Conservation (phyloP, 192 early-diverging fungal genomes). For the Neocallimastix lanati region DNA sequence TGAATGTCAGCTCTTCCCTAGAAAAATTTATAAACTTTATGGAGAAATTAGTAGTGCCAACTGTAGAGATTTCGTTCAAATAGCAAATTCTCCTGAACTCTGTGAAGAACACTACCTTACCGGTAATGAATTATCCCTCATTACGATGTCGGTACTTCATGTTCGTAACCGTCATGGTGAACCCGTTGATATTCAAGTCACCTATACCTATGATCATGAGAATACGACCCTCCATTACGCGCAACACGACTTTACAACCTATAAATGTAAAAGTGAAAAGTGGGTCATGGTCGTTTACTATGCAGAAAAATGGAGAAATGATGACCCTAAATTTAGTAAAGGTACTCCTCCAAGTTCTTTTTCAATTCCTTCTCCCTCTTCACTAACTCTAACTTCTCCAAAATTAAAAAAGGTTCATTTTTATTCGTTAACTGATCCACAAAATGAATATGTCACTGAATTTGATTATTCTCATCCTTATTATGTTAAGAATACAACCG, state of each 20-base stretch:
- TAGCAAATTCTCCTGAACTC: neutral
- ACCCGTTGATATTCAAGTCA: neutral
- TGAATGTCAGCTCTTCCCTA: slow-evolving; percentile 5
- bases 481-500: slow-evolving; percentile 10
- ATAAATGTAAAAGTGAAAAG: neutral
- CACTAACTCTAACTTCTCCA: no score
- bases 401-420: neutral
- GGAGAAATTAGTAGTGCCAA: neutral
- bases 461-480: slow-evolving; percentile 25
- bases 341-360: no score
- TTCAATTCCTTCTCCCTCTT: no score
- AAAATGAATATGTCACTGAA: neutral
- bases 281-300: slow-evolving; percentile 2
- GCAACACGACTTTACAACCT: neutral
- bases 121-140: neutral
- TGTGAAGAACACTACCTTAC: neutral
- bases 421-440: neutral
- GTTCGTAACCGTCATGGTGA: neutral
- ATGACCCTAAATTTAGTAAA: neutral
- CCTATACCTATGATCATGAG: neutral
- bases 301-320: neutral
- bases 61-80: neutral
- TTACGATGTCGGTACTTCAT: neutral
- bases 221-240: neutral
- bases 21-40: neutral